These are phyloP conservation scores for Aegilops longissima DNA, from an alignment of 176 grass and related monocot genomes.

Conservation along the genomic window DNA sequence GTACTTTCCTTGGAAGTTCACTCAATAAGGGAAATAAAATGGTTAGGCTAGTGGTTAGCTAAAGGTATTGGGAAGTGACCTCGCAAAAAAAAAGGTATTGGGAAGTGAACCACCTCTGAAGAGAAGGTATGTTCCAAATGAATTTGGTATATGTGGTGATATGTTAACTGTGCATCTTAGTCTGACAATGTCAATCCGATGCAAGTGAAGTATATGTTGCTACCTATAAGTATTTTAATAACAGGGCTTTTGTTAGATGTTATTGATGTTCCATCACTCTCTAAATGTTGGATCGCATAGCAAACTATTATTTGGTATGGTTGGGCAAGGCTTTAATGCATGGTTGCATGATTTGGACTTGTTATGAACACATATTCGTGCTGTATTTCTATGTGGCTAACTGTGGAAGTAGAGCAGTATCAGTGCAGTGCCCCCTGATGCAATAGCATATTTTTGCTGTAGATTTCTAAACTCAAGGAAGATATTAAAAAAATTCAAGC, in stretches of 20 bases:
- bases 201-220: background rate
- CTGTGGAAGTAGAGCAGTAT: slow-evolving; percentile 4
- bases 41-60: background rate
- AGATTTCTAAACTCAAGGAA: slow-evolving; percentile 84
- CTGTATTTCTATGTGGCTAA: background rate
- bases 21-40: background rate
- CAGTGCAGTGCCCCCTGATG: background rate
- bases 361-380: background rate
- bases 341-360: background rate
- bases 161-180: background rate
- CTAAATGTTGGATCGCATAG: background rate
- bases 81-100: background rate
- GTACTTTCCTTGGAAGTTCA: background rate
- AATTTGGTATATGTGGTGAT: background rate
- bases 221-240: background rate
- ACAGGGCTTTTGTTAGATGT: background rate
- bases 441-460: slow-evolving; percentile 15
- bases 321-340: background rate
- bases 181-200: background rate
- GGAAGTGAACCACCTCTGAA: background rate
- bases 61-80: background rate
- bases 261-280: background rate
- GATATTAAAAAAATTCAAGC: slow-evolving; percentile 87
- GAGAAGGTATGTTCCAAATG: background rate
- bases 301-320: background rate